phyloP scores from a whole-genome alignment of 179 eudicot genomes.

The Beta macrorhiza region DNA sequence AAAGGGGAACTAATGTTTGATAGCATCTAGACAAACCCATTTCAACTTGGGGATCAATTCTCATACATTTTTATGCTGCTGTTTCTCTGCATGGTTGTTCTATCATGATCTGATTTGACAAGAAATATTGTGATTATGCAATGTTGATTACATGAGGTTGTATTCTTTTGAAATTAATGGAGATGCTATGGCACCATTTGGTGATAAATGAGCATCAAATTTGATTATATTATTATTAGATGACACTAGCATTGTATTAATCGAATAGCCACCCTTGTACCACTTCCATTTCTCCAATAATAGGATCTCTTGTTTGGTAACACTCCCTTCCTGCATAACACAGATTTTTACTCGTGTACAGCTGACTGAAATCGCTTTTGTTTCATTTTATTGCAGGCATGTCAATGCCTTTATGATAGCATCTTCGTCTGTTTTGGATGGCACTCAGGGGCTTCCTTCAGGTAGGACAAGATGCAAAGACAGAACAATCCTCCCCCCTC shows the following conservation, averaged over 20 bases:
- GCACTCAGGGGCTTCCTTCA: not conserved
- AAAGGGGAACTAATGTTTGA: not conserved
- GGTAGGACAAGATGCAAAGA: constrained; percentile 6
- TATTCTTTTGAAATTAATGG: not conserved
- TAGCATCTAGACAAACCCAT: not conserved
- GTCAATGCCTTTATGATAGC: constrained; percentile 60
- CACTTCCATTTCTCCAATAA: not conserved
- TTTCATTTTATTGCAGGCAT: constrained; percentile 39
- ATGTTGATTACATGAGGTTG: not conserved
- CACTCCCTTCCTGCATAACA: not conserved
- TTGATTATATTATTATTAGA: not conserved
- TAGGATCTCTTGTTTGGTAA: too few species aligned
- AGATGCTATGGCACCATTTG: not conserved
- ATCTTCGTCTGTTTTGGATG: constrained; percentile 10
- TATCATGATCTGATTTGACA: not conserved
- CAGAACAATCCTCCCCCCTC: not conserved
- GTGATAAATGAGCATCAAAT: not conserved
- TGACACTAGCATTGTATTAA: not conserved
- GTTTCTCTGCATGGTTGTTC: not conserved
- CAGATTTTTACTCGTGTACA: not conserved
- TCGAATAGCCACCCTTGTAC: not conserved
- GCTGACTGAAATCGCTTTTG: not conserved
- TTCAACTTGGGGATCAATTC: not conserved
- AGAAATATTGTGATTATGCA: too few species aligned
- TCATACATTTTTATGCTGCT: not conserved